Conservation (phyloP, 2,329 filamentous ascomycete species). For the Didymellaceae sp. region DNA sequence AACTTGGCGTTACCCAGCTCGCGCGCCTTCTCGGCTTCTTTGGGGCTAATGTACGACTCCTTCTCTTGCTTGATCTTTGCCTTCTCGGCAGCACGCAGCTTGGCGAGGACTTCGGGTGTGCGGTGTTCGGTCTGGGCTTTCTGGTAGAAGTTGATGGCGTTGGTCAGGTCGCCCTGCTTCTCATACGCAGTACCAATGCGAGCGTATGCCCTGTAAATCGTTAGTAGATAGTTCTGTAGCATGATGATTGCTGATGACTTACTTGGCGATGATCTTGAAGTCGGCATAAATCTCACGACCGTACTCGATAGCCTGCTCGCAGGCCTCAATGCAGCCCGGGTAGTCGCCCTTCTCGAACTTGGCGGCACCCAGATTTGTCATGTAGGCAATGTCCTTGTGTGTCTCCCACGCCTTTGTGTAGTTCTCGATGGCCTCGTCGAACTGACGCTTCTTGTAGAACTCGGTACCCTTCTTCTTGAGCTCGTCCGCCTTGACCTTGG, state of each 20-base stretch:
- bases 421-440: conserved; percentile 92
- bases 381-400: conserved; percentile 95
- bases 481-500: conserved; percentile 90
- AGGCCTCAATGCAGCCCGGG: conserved; percentile 82
- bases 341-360: conserved; percentile 97
- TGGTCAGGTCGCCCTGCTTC: conserved; percentile 78
- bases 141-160: conserved; percentile 89
- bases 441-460: conserved; percentile 97
- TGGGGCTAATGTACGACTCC: conserved; percentile 84
- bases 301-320: conserved; percentile 86
- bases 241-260: conserved; percentile 26
- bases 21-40: conserved; percentile 92
- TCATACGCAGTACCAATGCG: conserved; percentile 95
- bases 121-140: conserved; percentile 95
- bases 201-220: conserved; percentile 71
- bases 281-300: conserved; percentile 89
- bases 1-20: conserved; percentile 96
- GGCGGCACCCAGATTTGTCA: conserved; percentile 94
- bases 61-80: conserved; percentile 76
- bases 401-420: conserved; percentile 95
- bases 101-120: conserved; percentile 89
- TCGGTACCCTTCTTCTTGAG: conserved; percentile 94
- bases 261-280: conserved; percentile 98
- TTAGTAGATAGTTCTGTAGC: conserved; percentile 12
- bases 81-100: conserved; percentile 90